Percentiles rank a stretch among this genome's conserved stretches.
Evolutionary conservation across 176 grass and related monocot species (phyloP).

Genomic region (Oryza longistaminata): DNA sequence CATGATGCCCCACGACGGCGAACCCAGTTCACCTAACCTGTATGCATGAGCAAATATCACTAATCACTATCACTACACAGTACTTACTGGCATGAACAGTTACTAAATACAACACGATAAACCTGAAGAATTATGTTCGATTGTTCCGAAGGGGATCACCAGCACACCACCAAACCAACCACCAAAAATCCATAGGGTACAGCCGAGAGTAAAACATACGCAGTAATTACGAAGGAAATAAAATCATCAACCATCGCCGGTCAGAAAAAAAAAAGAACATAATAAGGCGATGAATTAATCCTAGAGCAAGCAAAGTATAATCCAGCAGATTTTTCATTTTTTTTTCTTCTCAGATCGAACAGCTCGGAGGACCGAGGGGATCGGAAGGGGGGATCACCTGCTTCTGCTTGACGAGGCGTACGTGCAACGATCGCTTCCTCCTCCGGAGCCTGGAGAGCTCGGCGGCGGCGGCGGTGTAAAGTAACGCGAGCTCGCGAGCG

Average conservation of each 20-base stretch:
- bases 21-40: not conserved
- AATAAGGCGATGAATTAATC: slow-evolving; percentile 10
- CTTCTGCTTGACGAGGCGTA: not conserved
- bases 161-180: not conserved
- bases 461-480: not conserved
- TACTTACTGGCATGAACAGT: not conserved
- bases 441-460: not conserved
- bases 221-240: not conserved
- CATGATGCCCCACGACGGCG: not conserved
- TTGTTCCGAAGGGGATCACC: not conserved
- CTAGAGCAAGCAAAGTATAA: not conserved
- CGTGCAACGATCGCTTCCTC: not conserved
- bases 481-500: not conserved
- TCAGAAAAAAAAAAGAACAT: not conserved
- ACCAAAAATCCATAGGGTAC: not conserved
- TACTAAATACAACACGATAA: not conserved
- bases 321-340: no score
- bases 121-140: not conserved
- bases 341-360: not conserved
- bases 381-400: not conserved
- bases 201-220: not conserved
- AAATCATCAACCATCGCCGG: not conserved
- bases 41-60: not conserved
- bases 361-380: not conserved
- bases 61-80: not conserved